Percentiles rank a stretch among this genome's conserved stretches.
phyloP scores from a whole-genome alignment of 23 red algal species.

The Gracilariopsis chorda region DNA sequence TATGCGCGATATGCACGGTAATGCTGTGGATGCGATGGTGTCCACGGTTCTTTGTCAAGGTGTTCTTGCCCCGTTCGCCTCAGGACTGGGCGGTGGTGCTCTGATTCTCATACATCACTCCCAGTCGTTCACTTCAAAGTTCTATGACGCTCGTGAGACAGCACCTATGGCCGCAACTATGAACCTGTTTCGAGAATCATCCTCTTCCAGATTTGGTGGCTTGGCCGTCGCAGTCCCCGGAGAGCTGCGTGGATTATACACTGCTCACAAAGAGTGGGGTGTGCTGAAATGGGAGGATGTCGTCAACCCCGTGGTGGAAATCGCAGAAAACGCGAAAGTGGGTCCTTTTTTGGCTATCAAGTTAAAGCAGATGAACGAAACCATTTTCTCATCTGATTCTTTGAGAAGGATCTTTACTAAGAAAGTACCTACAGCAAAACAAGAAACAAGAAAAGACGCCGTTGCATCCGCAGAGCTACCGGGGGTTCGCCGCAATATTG shows the following conservation, averaged over 20 bases:
- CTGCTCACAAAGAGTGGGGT: conserved; percentile 65
- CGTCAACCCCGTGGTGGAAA: conserved; percentile 57
- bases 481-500: not conserved
- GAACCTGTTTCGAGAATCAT: not conserved
- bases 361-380: conserved; percentile 70
- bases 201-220: conserved; percentile 58
- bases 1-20: conserved; percentile 75
- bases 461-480: conserved; percentile 36
- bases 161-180: conserved; percentile 64
- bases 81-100: conserved; percentile 85
- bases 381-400: conserved; percentile 59
- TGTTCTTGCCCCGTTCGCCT: conserved; percentile 89
- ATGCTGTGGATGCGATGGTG: conserved; percentile 90
- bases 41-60: conserved; percentile 91
- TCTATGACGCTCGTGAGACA: conserved; percentile 87
- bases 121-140: conserved; percentile 1
- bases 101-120: conserved; percentile 68
- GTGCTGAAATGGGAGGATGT: conserved; percentile 67
- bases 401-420: conserved; percentile 64
- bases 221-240: conserved; percentile 88
- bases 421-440: conserved; percentile 24
- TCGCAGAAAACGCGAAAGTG: conserved; percentile 76
- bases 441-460: conserved; percentile 19
- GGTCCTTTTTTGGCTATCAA: conserved; percentile 62
- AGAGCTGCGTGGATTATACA: conserved; percentile 79